Evolutionary conservation across 208 protist species (phyloP).

Genomic region (Sergeia podlipaevii): DNA sequence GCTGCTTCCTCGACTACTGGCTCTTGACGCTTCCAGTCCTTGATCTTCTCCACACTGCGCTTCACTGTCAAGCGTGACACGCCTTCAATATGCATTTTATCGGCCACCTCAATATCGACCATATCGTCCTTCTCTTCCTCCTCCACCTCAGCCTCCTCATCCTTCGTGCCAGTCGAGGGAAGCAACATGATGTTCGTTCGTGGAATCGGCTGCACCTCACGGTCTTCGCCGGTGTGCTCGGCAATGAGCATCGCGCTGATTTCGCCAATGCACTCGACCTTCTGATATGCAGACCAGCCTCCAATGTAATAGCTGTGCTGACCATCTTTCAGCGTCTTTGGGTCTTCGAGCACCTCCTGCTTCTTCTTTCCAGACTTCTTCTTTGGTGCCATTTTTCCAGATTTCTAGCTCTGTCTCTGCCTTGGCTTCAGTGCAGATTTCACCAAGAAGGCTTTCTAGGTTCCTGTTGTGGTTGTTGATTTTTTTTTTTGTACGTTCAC

Average conservation of each 20-base stretch:
- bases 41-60: conserved; percentile 7
- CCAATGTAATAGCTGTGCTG: conserved; percentile 66
- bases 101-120: conserved; percentile 22
- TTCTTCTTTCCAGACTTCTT: conserved; percentile 37
- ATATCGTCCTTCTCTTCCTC: conserved; percentile 17
- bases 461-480: no score
- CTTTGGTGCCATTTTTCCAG: conserved; percentile 24
- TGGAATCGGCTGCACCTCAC: conserved; percentile 39
- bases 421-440: no score
- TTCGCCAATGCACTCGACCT: conserved; percentile 45
- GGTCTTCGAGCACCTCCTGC: conserved; percentile 72
- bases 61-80: conserved; percentile 31
- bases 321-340: conserved; percentile 48
- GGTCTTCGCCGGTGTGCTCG: conserved; percentile 44
- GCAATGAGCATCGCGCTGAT: conserved; percentile 40
- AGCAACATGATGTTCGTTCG: conserved; percentile 66
- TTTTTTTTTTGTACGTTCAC: no score
- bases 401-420: no score
- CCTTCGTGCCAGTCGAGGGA: conserved; percentile 8
- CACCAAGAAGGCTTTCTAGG: no score
- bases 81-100: conserved; percentile 57
- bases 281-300: conserved; percentile 61
- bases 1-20: background rate
- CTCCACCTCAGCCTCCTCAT: background rate
- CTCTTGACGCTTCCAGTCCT: conserved; percentile 12